Evolutionary conservation across 768 basidiomycete species (phyloP).

Genomic region (Xanthoconium purpureum): DNA sequence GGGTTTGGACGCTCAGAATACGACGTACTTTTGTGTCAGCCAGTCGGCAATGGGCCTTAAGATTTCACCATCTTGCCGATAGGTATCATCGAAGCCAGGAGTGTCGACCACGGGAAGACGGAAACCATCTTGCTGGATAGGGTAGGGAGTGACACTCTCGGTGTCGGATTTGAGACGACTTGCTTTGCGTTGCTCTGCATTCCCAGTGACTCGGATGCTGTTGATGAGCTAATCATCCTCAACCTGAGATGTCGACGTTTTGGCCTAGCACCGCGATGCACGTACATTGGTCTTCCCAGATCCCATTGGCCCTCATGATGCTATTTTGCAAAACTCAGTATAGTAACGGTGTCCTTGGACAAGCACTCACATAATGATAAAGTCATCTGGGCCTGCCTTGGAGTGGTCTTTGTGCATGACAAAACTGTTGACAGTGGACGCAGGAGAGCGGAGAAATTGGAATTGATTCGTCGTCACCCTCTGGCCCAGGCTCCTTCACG

Average conservation of each 20-base stretch:
- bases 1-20: neutral
- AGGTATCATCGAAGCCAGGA: conserved; percentile 19
- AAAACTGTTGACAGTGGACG: neutral
- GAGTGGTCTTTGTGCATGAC: neutral
- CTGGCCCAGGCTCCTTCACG: no score
- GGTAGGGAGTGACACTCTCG: no score
- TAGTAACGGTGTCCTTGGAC: no score
- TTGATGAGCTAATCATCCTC: no score
- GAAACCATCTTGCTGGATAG: no score
- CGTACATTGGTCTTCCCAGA: no score
- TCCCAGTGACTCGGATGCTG: no score
- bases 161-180: no score
- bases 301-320: conserved; percentile 21
- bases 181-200: no score
- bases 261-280: no score
- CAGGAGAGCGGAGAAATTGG: neutral
- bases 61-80: conserved; percentile 12
- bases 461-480: neutral
- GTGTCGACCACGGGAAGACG: conserved; percentile 19
- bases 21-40: conserved; percentile 16
- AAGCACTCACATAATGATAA: conserved; percentile 14
- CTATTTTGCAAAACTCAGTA: conserved; percentile 2
- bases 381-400: conserved; percentile 5
- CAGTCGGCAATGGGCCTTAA: conserved; percentile 14
- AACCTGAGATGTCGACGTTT: no score